Base-by-base conservation (phyloP, 768 basidiomycete species). In the Russula compacta region DNA sequence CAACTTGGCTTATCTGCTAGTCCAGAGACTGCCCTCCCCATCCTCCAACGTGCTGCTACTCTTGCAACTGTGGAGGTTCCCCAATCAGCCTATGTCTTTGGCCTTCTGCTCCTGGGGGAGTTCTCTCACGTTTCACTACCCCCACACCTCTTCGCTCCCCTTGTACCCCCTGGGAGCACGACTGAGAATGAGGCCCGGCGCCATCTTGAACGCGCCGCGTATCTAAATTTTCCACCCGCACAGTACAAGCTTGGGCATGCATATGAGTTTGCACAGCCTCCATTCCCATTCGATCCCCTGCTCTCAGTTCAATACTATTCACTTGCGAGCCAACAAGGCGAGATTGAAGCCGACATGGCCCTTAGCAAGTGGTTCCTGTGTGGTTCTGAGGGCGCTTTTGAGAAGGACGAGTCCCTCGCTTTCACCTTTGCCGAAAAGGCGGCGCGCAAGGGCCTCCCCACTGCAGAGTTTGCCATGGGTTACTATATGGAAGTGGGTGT, bases 301-400 rank as follows among this genome's bases (percentile, higher is more conserved):
- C 76, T 95, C 40, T 87, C 85, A 56, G 93, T 98, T 21, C 91
- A 95, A 70, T 98, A 92, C 70, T 98, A 98, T 72, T 79, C 77
- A 8, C 76, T 89, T 12, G 92, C 90, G 0, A 86, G 84, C 59
- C 87, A 95, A 72, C 83, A 87, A 61, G 90, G 91, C 38, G 92
- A 97, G 72, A 78, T 81, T 24, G 94, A 98, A 71, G 95, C 95
- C 0, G 93, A 98, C 70, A 95, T 98, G 93, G 95, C 93, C 2
- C 79, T 98, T 56, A 86, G 84, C 72, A 98, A 97, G 73, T 98
- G 95, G 95, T 98, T 97, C 77, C 75, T 98, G 52, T 95, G 93
- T 69, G 95, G 95, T 4, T 84, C 86, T 5, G 78, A 80, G 39
- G 81, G 81, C 8, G 74, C 77, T 14, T 94, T 97, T 67, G 89